Evolutionary conservation across 768 basidiomycete genomes (phyloP).

Genomic region (Kwoniella sp.): DNA sequence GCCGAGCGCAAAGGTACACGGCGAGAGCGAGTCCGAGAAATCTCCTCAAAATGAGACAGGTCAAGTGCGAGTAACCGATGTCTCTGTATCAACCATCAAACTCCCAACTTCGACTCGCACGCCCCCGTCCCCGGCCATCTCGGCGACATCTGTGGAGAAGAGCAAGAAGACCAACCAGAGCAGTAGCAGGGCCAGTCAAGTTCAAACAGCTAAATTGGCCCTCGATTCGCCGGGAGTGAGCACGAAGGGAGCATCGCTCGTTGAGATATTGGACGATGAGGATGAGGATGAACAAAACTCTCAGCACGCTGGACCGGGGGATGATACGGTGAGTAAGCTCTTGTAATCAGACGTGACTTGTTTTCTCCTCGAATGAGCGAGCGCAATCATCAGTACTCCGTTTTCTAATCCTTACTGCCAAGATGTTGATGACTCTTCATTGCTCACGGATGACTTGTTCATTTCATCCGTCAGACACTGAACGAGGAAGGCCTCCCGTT

Average conservation of each 20-base stretch:
- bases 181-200: neutral
- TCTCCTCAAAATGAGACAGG: neutral
- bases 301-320: neutral
- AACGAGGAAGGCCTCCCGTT: conserved; percentile 50
- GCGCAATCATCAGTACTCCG: too few relatives aligned
- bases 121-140: too few relatives aligned
- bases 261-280: conserved; percentile 16
- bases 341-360: too few relatives aligned
- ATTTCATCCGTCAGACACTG: conserved; percentile 21
- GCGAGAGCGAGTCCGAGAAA: too few relatives aligned
- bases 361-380: too few relatives aligned
- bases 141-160: neutral
- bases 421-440: neutral
- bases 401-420: too few relatives aligned
- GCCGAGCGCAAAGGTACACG: too few relatives aligned
- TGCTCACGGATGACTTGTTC: too few relatives aligned
- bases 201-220: neutral
- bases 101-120: neutral
- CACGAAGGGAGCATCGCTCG: conserved; percentile 1
- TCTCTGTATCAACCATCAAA: neutral
- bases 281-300: neutral
- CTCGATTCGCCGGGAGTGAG: neutral
- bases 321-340: conserved; percentile 25
- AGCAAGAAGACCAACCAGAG: neutral
- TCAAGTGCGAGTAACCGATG: neutral